phyloP scores from a whole-genome alignment of 2,329 filamentous ascomycete genomes.

The Amesomyces nigricolor region DNA sequence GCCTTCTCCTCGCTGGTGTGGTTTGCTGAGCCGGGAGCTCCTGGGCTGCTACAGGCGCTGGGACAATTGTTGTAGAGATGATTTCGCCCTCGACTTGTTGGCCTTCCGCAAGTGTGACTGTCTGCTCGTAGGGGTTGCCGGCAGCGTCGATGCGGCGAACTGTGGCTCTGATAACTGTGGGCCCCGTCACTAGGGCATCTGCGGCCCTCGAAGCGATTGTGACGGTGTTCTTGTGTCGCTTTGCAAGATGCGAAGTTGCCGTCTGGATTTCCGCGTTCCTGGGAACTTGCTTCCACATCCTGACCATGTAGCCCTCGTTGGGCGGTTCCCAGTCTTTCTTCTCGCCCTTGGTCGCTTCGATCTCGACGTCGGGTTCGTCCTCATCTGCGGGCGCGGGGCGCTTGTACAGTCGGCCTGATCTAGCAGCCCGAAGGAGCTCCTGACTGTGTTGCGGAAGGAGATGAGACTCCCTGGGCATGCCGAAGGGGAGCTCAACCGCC shows the following conservation, averaged over 20 bases:
- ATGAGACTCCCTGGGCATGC: conserved; percentile 81
- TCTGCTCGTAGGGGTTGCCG: conserved; percentile 78
- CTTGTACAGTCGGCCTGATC: conserved; percentile 72
- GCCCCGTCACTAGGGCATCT: conserved; percentile 40
- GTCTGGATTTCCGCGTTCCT: conserved; percentile 50
- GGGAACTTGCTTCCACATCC: conserved; percentile 57
- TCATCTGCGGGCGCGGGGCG: conserved; percentile 58
- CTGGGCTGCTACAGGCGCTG: conserved; percentile 51
- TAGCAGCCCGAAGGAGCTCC: conserved; percentile 73
- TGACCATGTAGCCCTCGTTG: conserved; percentile 49
- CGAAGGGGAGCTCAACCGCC: conserved; percentile 67
- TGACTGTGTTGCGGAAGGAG: conserved; percentile 74
- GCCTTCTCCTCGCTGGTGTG: conserved; percentile 52
- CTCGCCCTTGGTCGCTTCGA: conserved; percentile 40
- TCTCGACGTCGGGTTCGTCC: conserved; percentile 50
- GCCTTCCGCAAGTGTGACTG: conserved; percentile 74
- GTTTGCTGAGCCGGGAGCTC: conserved; percentile 44
- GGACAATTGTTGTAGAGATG: conserved; percentile 53
- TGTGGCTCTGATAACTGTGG: conserved; percentile 69
- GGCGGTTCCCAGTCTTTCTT: conserved; percentile 46
- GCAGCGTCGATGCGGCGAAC: conserved; percentile 72
- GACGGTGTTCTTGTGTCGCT: conserved; percentile 56
- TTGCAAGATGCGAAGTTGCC: conserved; percentile 50
- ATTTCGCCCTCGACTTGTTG: conserved; percentile 79
- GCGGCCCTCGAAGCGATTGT: conserved; percentile 50